Evolutionary conservation across 2,329 filamentous ascomycete genomes (phyloP), one percentile per base, ranked within the genome.

Genomic region (Fusarium chaquense): DNA sequence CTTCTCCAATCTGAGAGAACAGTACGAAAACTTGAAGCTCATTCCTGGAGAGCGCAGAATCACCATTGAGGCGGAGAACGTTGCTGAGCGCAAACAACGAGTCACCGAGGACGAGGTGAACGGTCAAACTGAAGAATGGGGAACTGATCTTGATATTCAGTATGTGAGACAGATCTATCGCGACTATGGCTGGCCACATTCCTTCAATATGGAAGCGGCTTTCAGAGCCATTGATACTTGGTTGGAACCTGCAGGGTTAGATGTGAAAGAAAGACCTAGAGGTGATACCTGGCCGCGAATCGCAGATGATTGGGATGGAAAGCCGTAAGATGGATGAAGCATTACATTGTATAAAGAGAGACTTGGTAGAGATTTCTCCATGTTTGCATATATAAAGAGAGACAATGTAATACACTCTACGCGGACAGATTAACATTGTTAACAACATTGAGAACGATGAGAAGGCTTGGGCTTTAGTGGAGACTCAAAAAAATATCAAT

Each of bases 121-220:
- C 6, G 8, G 3, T 0, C 41, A 58, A 16, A 11, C 3, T 11
- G 52, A 30, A 0, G 3, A 3, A 4, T 60, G 28, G 57, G 28
- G 22, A 28, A 60, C 33, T 5, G 20, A 58, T 8, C 7, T 65
- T 10, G 63, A 66, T 16, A 18, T 43, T 2, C 61, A 65, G 24
- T 51, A 46, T n/a, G 13, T 46, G 22, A 49, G 60, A 4, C 47
- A 65, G 38, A 20, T 54, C 1, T 65, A 65, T 35, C 18, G 38
- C 13, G 32, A 47, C 4, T 20, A 50, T 11, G 49, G 44, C 1
- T 65, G 61, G 62, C 54, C 54, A 3, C 4, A 13, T 2, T 47
- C 28, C 2, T 41, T 58, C 5, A 2, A 20, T 5, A 10, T 5
- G 2, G 6, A 41, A 8, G 16, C n/a, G 4, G 22, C 52, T 22